Evolutionary conservation across 768 basidiomycete species (phyloP), one percentile per base, ranked within the genome.

Genomic region (Suillus paluster): DNA sequence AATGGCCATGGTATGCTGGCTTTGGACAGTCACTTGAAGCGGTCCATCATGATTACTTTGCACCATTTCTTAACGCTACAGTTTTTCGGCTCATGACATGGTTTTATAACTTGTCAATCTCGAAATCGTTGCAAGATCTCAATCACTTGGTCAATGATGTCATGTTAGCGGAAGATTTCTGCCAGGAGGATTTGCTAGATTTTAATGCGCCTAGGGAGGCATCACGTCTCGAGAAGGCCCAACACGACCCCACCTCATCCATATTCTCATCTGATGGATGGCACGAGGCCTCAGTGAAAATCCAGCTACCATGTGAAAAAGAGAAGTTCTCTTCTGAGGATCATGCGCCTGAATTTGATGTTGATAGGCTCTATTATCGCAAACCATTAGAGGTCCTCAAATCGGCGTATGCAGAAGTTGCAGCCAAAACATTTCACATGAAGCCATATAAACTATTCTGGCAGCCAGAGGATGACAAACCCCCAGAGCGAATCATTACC

Each of bases 1-100:
- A 42, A 42, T 19, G 8, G 41, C 41, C 19, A 8, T 42, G 41
- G 41, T 42, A 42, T 42, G 41, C 41, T 42, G 41, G 41, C 41
- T 42, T 42, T 17, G 41, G 41, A 42, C 41, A 42, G 8, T 42
- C 41, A 42, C 41, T 42, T 7, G 41, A 42, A 19, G 41, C 19
- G 8, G 41, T 42, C 41, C 41, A 42, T 19, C 19, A 42, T 5
- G 6, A 41, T 19, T 42, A 42, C 41, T 42, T 42, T 8, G 41
- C 41, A 42, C 41, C 41, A 42, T 42, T 42, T 19, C 41, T 19
- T 2, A 42, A 42, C 8, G 19, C 41, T 19, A 42, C 41, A 7
- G 41, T 42, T 42, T 42, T 42, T n/a, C 30, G 27, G 17, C 33
- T 63, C 12, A 59, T 63, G 57, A 41, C 52, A 9, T 63, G 62